Base-by-base conservation (phyloP, 2,329 filamentous ascomycete species). In the Didymella arachidicola region DNA sequence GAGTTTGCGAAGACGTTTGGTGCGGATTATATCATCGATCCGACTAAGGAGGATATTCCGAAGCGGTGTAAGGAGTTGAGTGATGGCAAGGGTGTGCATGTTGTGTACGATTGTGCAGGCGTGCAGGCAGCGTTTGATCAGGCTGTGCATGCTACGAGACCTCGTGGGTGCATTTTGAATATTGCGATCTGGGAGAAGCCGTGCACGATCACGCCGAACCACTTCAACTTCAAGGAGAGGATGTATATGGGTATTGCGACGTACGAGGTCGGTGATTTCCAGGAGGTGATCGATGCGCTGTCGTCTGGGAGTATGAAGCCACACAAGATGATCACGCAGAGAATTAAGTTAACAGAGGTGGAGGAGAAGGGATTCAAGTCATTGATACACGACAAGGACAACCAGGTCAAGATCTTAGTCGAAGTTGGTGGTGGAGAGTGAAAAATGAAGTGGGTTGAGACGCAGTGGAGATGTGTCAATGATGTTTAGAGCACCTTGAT, bases 111-210 rank as follows among this genome's bases (percentile, higher is more conserved):
- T 63, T 81, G 80, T 29, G 82, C 83, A 1, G 83, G 83, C 11
- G 81, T 85, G 12, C 83, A 85, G 64, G 66, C 77, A 4, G 81
- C 79, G 7, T 75, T 85, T 7, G 80, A 84, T 52, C 72, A 78
- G 51, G 83, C 81, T 1, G 75, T 85, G 12, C 76, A 79, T 38
- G 80, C 82, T 0, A 74, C 83, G 30, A 78, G 82, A 38, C 81
- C 81, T 12, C 67, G 81, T 42, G 83, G 83, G 3, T 84, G 81
- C 2, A 75, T 84, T 29, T 79, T 85, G 54, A 85, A 85, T 54
- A 83, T 85, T 50, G 83, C 83, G 8, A 81, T 86, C 36, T 84
- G 82, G 82, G 82, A 84, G 70, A 83, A 84, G 68, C 70, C 78
- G n/a, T 80, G 78, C 44, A 78, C 75, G 0, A 77, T 85, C 41